Conservation (phyloP, 805 yeast species). For the Candida pseudofarinosa region DNA sequence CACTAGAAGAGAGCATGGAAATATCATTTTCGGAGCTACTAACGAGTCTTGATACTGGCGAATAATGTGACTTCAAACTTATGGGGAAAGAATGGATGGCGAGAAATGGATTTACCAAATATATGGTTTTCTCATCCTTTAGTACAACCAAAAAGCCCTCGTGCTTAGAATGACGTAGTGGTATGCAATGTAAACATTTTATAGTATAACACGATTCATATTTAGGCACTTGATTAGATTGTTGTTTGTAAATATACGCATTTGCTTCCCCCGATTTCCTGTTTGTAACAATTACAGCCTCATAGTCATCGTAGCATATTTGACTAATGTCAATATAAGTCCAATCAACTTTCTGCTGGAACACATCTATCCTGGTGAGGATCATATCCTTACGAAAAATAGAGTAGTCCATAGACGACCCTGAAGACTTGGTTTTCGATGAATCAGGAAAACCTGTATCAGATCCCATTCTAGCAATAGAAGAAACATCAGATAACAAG, state of each 20-base stretch:
- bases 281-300: constrained; percentile 58
- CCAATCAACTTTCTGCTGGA: constrained; percentile 26
- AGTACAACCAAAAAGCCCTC: constrained; percentile 47
- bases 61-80: constrained; percentile 14
- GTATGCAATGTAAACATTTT: constrained; percentile 34
- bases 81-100: constrained; percentile 37
- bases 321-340: constrained; percentile 21
- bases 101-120: constrained; percentile 56
- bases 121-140: constrained; percentile 28
- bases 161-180: constrained; percentile 28
- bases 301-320: constrained; percentile 49
- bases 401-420: constrained; percentile 24
- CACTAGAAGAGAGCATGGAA: constrained; percentile 19
- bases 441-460: constrained; percentile 28
- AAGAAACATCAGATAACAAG: constrained; percentile 37
- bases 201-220: constrained; percentile 27
- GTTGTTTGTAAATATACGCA: constrained; percentile 46
- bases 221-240: constrained; percentile 26
- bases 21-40: constrained; percentile 27
- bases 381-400: constrained; percentile 61
- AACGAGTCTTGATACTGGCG: constrained; percentile 18
- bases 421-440: constrained; percentile 13
- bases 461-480: constrained; percentile 44
- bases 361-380: constrained; percentile 55
- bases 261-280: constrained; percentile 37